Evolutionary conservation across 202 grass and related monocot genomes (phyloP).

Genomic region (Saccharum hybrid): DNA sequence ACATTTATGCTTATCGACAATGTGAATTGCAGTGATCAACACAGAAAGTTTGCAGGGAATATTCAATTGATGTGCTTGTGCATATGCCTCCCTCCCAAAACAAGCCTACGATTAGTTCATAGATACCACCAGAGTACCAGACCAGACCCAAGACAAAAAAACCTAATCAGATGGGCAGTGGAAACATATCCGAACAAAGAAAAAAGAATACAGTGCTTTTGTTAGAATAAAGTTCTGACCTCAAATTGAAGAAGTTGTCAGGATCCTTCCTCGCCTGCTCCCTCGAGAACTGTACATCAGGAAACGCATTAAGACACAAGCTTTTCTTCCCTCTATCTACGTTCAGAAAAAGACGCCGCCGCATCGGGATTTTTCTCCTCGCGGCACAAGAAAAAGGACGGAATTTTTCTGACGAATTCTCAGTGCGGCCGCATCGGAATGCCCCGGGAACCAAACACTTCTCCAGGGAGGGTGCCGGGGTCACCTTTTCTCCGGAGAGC

Average conservation of each 20-base stretch:
- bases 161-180: not conserved
- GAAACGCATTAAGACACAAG: slow-evolving; percentile 25
- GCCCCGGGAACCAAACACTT: not conserved
- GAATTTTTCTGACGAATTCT: not conserved
- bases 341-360: not conserved
- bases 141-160: too few relatives aligned
- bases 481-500: slow-evolving; percentile 88
- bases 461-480: not conserved
- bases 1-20: too few relatives aligned
- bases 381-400: not conserved
- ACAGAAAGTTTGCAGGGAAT: too few relatives aligned
- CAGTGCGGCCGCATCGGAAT: not conserved
- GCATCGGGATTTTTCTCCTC: not conserved
- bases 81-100: too few relatives aligned
- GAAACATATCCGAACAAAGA: not conserved
- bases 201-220: not conserved
- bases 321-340: not conserved
- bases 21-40: too few relatives aligned
- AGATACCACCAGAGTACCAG: too few relatives aligned
- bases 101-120: too few relatives aligned
- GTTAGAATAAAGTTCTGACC: slow-evolving; percentile 43
- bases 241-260: slow-evolving; percentile 88
- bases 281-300: slow-evolving; percentile 82
- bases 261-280: slow-evolving; percentile 92
- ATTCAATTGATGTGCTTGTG: too few relatives aligned